Evolutionary conservation across 192 early-diverging fungal genomes (phyloP).

Genomic region (Rhizoclosmatium sp.): DNA sequence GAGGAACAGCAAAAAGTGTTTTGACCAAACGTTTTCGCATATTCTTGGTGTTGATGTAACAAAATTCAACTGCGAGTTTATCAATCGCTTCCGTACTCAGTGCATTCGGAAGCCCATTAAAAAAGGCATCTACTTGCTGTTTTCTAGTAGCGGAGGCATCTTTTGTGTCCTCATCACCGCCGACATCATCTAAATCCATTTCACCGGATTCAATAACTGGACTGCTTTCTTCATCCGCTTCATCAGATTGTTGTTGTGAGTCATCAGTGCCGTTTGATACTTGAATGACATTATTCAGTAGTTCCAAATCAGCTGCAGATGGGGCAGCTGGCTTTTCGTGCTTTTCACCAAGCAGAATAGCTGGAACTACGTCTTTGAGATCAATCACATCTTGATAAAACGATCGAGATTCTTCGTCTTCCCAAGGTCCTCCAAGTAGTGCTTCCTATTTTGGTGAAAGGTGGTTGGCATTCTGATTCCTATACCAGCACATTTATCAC

Average conservation of each 20-base stretch:
- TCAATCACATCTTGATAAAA: slow-evolving; percentile 92
- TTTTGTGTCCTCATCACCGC: slow-evolving; percentile 45
- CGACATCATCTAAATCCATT: slow-evolving; percentile 30
- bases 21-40: slow-evolving; percentile 81
- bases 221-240: slow-evolving; percentile 24
- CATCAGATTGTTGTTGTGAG: slow-evolving; percentile 9
- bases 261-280: slow-evolving; percentile 45
- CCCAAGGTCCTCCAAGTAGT: slow-evolving; percentile 72
- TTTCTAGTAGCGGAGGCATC: slow-evolving; percentile 46
- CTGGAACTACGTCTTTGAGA: slow-evolving; percentile 81
- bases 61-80: slow-evolving; percentile 90
- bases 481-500: background rate
- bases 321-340: slow-evolving; percentile 41
- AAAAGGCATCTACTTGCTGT: slow-evolving; percentile 65
- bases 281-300: slow-evolving; percentile 45
- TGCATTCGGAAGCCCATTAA: slow-evolving; percentile 76
- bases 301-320: slow-evolving; percentile 27
- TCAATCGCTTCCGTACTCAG: slow-evolving; percentile 88
- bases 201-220: slow-evolving; percentile 26
- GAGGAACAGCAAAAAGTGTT: slow-evolving; percentile 78
- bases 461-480: slow-evolving; percentile 12
- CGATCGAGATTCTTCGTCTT: slow-evolving; percentile 88
- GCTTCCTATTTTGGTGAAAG: slow-evolving; percentile 34
- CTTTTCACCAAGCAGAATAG: slow-evolving; percentile 73
- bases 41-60: slow-evolving; percentile 84